phyloP scores from a whole-genome alignment of 306 rosid species.

The Prunus campanulata region DNA sequence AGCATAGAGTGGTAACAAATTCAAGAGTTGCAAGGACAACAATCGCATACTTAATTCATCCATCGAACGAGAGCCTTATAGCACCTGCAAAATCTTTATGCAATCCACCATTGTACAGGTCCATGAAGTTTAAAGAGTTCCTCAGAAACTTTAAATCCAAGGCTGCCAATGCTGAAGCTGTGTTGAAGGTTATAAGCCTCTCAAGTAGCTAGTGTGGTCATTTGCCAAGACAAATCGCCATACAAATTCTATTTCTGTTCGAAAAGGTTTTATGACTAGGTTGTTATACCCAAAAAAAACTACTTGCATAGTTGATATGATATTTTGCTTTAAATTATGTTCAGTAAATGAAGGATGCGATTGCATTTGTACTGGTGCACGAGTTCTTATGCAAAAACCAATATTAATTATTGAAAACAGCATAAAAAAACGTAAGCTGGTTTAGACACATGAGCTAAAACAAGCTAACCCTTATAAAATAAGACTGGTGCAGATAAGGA shows the following conservation, averaged over 20 bases:
- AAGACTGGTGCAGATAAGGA: not conserved
- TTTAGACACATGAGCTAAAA: not conserved
- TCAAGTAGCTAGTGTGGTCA: not conserved
- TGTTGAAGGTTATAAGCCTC: conserved; percentile 6
- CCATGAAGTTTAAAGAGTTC: conserved; percentile 48
- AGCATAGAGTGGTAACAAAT: conserved; percentile 66
- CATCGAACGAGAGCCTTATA: conserved; percentile 43
- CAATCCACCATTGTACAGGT: conserved; percentile 34
- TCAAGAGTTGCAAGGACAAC: conserved; percentile 47
- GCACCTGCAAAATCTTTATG: conserved; percentile 48
- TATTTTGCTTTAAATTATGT: too few species aligned
- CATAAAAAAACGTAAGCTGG: not conserved
- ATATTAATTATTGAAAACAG: not conserved
- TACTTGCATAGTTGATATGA: too few species aligned
- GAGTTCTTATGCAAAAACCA: too few species aligned
- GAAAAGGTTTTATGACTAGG: not conserved
- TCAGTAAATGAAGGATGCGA: not conserved
- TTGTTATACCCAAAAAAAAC: not conserved
- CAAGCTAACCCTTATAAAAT: not conserved
- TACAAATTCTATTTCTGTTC: not conserved
- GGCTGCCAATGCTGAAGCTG: conserved; percentile 37
- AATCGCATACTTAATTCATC: conserved; percentile 49
- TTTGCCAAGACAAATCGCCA: not conserved
- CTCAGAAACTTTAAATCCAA: conserved; percentile 24
- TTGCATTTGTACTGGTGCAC: not conserved